Evolutionary conservation across 2,329 filamentous ascomycete genomes (phyloP).

Genomic region (Sodiomyces alkalinus): DNA sequence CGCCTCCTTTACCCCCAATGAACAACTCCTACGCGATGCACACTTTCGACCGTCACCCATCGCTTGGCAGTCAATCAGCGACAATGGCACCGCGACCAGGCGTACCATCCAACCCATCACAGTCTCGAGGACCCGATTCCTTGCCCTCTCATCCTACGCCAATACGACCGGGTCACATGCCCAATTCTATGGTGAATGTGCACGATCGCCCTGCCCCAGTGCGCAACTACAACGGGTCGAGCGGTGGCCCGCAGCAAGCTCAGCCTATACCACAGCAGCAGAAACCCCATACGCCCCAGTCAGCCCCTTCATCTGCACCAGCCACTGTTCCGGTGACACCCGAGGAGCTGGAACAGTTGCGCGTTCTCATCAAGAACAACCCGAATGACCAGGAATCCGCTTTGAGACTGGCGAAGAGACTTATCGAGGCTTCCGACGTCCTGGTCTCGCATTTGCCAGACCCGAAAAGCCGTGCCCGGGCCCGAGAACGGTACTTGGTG

Average conservation of each 20-base stretch:
- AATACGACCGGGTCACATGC: slow-evolving; percentile 46
- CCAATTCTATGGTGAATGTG: slow-evolving; percentile 39
- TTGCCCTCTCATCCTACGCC: slow-evolving; percentile 47
- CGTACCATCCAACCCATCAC: slow-evolving; percentile 12
- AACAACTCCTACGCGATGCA: slow-evolving; percentile 6
- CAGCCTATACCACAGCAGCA: slow-evolving; percentile 12
- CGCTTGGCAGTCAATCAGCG: no score
- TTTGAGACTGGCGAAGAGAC: slow-evolving; percentile 62
- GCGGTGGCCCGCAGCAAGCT: slow-evolving; percentile 16
- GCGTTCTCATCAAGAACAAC: slow-evolving; percentile 52
- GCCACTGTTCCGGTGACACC: slow-evolving; percentile 48
- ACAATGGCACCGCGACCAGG: slow-evolving; percentile 10
- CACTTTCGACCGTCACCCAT: slow-evolving; percentile 8
- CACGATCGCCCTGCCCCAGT: slow-evolving; percentile 43
- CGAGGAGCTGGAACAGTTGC: slow-evolving; percentile 63
- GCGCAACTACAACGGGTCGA: slow-evolving; percentile 36
- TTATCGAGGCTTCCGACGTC: slow-evolving; percentile 71
- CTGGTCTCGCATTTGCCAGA: slow-evolving; percentile 51
- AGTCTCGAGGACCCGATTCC: slow-evolving; percentile 25
- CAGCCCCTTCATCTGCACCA: slow-evolving; percentile 10
- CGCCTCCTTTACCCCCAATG: slow-evolving; percentile 38
- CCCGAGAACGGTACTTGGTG: slow-evolving; percentile 66
- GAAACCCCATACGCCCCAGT: no score
- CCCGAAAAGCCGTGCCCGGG: slow-evolving; percentile 56
- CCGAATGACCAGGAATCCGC: slow-evolving; percentile 58